Evolutionary conservation across 2,329 filamentous ascomycete genomes (phyloP).

Genomic region (Coniochaeta ligniaria): DNA sequence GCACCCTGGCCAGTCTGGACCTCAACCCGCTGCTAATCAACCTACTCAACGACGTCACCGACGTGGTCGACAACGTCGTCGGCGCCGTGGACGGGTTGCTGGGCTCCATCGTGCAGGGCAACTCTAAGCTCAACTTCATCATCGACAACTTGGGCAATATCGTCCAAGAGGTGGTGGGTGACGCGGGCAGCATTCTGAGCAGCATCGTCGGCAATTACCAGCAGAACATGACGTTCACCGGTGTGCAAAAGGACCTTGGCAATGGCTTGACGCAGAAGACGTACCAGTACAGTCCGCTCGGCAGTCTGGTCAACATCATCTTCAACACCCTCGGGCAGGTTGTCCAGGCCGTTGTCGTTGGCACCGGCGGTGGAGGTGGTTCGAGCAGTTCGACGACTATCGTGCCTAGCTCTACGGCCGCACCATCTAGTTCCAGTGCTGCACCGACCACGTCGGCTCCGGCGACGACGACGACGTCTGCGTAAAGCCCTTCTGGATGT

Average conservation of each 20-base stretch:
- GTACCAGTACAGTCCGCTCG: conserved; percentile 42
- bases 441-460: background rate
- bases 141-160: conserved; percentile 58
- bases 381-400: background rate
- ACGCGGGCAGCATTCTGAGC: conserved; percentile 34
- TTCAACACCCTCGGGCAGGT: conserved; percentile 48
- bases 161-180: conserved; percentile 48
- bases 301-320: conserved; percentile 45
- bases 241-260: conserved; percentile 23
- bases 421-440: background rate
- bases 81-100: conserved; percentile 52
- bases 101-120: conserved; percentile 50
- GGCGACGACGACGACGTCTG: background rate
- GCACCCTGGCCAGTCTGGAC: conserved; percentile 51
- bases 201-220: conserved; percentile 51
- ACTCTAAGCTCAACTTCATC: conserved; percentile 45
- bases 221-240: conserved; percentile 49
- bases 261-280: conserved; percentile 38
- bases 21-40: conserved; percentile 54
- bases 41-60: conserved; percentile 44
- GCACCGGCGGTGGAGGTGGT: conserved; percentile 3
- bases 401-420: background rate
- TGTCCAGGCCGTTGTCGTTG: conserved; percentile 35
- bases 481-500: background rate
- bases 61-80: conserved; percentile 44